Conservation (phyloP, 257 asterid species). For the Echium plantagineum region DNA sequence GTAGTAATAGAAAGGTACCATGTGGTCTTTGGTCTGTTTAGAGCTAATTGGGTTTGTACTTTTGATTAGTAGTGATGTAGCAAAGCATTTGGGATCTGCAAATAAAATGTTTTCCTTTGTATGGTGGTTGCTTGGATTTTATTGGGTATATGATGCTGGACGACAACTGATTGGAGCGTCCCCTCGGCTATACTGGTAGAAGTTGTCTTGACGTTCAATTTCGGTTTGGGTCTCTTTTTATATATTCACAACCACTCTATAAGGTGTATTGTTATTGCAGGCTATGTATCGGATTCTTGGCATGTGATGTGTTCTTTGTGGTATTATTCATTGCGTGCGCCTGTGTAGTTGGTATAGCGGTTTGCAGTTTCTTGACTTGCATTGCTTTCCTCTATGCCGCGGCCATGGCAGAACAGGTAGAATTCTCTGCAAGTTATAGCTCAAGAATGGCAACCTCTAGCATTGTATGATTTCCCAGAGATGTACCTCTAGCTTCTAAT, state of each 20-base stretch:
- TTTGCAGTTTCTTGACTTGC: slow-evolving; percentile 97
- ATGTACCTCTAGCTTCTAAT: no score
- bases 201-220: slow-evolving; percentile 7
- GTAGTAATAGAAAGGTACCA: no score
- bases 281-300: slow-evolving; percentile 92
- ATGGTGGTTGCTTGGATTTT: slow-evolving; percentile 99
- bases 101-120: slow-evolving; percentile 94
- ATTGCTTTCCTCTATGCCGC: slow-evolving; percentile 83
- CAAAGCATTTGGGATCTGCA: slow-evolving; percentile 83
- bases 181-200: slow-evolving; percentile 88
- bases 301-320: slow-evolving; percentile 90
- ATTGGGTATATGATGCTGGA: slow-evolving; percentile 89
- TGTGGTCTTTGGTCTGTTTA: slow-evolving; percentile 1
- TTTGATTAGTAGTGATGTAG: slow-evolving; percentile 33
- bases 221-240: slow-evolving; percentile 8
- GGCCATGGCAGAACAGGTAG: neutral
- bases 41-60: neutral
- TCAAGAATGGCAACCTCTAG: no score
- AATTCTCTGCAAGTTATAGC: no score
- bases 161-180: slow-evolving; percentile 46
- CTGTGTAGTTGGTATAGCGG: slow-evolving; percentile 84
- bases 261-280: slow-evolving; percentile 31
- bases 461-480: no score
- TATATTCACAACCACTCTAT: neutral
- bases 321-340: slow-evolving; percentile 95